Base-by-base conservation (phyloP, 2,329 filamentous ascomycete species). In the Ascochyta clinopodiicola region DNA sequence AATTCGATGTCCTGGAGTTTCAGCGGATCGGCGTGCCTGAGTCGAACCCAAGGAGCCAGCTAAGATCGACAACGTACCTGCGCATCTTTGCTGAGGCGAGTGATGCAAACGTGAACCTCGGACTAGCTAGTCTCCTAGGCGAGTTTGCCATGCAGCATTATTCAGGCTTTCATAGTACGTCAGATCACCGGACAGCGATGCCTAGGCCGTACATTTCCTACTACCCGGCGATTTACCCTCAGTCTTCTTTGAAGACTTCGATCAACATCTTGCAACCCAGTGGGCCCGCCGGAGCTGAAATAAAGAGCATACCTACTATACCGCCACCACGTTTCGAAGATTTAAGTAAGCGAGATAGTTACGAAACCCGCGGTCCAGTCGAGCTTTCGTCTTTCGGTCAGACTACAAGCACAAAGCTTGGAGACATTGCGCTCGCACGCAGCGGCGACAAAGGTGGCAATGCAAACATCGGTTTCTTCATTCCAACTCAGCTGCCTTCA, bases 1-100 rank as follows among this genome's bases (percentile, higher is more conserved):
- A 78, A 31, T 75, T 83, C 39, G 78, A 83, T 49, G 67, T 81
- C 3, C 71, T 85, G n/a, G 81, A 84, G 34, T 84, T 85, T 46
- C 82, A 84, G 64, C 78, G 69, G 63, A 61, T 71, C 39, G 66
- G 69, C 25, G 53, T 69, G 15, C 69, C 70, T 4, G 68, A 68
- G 29, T 32, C 56, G 2, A 65, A 72, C 31, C 70, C 71, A 3
- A 56, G 27, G 24, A 65, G 60, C 43, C 71, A 73, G 44, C 61
- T 73, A 40, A 54, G 62, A 24, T 71, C 68, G 31, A 75, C 73
- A 8, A 65, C 66, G 2, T 74, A 70, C 54, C 63, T 72, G 21
- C 68, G 71, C 15, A 63, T 74, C 27, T 71, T 73, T 44, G 71
- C 70, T 10, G 66, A 72, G 56, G 51, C 69, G 17, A 59, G 56